Conservation (phyloP, 1,139 yeast genomes). For the Zygoascus meyerae region DNA sequence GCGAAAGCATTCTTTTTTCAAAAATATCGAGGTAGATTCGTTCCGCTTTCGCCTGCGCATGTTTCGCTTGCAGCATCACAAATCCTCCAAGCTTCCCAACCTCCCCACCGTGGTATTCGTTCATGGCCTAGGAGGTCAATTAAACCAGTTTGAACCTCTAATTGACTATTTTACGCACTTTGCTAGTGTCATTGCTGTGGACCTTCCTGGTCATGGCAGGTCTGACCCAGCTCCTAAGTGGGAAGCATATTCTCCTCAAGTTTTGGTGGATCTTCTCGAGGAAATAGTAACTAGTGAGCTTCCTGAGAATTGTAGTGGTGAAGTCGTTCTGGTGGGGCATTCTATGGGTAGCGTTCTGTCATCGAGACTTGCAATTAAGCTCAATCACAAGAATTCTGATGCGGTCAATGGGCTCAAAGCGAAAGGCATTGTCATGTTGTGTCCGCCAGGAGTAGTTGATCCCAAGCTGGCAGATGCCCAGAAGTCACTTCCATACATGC, state of each 20-base stretch:
- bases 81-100: constrained; percentile 29
- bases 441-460: constrained; percentile 51
- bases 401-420: constrained; percentile 22
- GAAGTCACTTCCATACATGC: constrained; percentile 36
- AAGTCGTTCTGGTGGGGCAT: constrained; percentile 60
- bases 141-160: constrained; percentile 64
- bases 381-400: constrained; percentile 28
- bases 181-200: constrained; percentile 57
- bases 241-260: constrained; percentile 44
- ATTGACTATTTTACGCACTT: constrained; percentile 62
- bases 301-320: constrained; percentile 29
- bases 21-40: constrained; percentile 7
- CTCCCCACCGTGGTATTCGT: constrained; percentile 57
- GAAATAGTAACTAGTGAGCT: constrained; percentile 18
- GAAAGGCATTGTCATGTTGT: constrained; percentile 36
- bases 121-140: constrained; percentile 77
- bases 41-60: constrained; percentile 23
- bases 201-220: constrained; percentile 70
- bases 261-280: constrained; percentile 43
- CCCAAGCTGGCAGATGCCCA: constrained; percentile 26
- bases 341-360: constrained; percentile 68
- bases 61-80: constrained; percentile 30
- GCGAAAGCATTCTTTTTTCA: constrained; percentile 17
- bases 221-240: constrained; percentile 31
- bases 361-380: constrained; percentile 42